Evolutionary conservation across 2,329 filamentous ascomycete genomes (phyloP), one percentile per base, ranked within the genome.

Genomic region (Colletotrichum chrysophilum): DNA sequence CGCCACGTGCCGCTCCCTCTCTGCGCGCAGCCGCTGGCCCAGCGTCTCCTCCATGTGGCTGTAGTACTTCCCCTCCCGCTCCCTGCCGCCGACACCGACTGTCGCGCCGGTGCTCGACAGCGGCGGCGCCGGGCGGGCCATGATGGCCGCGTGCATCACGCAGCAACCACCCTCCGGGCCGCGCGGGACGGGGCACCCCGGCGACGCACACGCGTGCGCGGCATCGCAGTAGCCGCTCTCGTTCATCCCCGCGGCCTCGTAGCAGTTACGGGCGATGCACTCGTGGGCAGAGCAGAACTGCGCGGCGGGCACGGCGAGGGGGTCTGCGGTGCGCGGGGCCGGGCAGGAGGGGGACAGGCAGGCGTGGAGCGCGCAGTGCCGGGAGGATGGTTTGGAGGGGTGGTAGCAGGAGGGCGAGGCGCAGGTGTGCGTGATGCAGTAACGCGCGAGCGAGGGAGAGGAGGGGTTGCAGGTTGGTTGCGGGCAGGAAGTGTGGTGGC

Each of bases 41-140:
- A 79, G 48, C 65, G 67, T 66, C 70, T 79, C 78, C 70, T 79
- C 77, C 24, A 71, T 58, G 28, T 61, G 71, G 30, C 70, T 72
- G 24, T 43, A 28, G n/a, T 70, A 69, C 3, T 34, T 30, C 21
- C 21, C 18, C n/a, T 32, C 26, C 21, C 56, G n/a, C 30, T 12
- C 32, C n/a, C 16, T 13, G 16, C 9, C 32, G 28, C 66, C 34
- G 12, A 26, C 18, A 2, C 62, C 56, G 43, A 28, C 67, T 5
- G 21, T 30, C 32, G n/a, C 32, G 16, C n/a, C 48, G 13, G 38
- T 30, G n/a, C 68, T 43, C 34, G 48, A 10, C 5, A 26, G 24
- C 24, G 30, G 32, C 21, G 24, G 48, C 12, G 24, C 26, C 4
- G 10, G 52, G 43, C 30, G 14, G 65, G 73, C 56, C 9, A 78